Evolutionary conservation across 2,329 filamentous ascomycete genomes (phyloP).

Genomic region (Trichoderma guizhouense): DNA sequence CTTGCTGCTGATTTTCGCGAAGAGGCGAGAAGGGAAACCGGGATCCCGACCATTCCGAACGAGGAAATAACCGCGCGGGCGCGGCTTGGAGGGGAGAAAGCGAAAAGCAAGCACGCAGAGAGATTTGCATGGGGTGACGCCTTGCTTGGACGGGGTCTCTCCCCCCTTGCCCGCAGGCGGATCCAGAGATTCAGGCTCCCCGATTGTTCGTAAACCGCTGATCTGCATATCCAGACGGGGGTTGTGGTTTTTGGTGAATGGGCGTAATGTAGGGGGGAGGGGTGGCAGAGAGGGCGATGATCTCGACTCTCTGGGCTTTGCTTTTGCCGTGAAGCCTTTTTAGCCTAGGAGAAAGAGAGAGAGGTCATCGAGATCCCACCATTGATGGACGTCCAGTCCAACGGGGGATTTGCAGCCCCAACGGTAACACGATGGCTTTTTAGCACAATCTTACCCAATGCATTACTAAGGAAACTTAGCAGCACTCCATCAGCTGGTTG

Average conservation of each 20-base stretch:
- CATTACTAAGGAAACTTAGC: slow-evolving; percentile 5
- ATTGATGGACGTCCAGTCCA: not conserved
- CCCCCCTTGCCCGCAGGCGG: not conserved
- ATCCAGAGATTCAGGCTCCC: slow-evolving; percentile 7
- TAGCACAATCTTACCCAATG: not conserved
- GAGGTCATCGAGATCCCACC: slow-evolving; percentile 1
- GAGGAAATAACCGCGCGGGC: slow-evolving; percentile 15
- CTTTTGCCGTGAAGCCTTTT: not conserved
- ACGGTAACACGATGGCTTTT: not conserved
- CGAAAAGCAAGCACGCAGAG: not conserved
- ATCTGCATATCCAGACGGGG: slow-evolving; percentile 5
- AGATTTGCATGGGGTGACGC: slow-evolving; percentile 7
- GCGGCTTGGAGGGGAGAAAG: not conserved
- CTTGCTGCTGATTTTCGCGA: not conserved
- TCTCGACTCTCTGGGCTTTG: not conserved
- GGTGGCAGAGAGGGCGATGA: not conserved
- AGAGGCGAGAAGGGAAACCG: not conserved
- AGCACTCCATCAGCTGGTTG: slow-evolving; percentile 1
- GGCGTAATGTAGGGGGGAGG: not conserved
- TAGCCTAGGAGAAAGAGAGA: not conserved
- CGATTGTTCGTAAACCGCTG: slow-evolving; percentile 1
- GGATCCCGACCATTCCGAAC: slow-evolving; percentile 5
- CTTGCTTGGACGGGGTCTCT: not conserved
- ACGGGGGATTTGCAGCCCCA: not conserved
- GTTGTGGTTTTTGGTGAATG: not conserved